Base-by-base conservation (phyloP, 345 rosid genomes). In the Geranium brycei region DNA sequence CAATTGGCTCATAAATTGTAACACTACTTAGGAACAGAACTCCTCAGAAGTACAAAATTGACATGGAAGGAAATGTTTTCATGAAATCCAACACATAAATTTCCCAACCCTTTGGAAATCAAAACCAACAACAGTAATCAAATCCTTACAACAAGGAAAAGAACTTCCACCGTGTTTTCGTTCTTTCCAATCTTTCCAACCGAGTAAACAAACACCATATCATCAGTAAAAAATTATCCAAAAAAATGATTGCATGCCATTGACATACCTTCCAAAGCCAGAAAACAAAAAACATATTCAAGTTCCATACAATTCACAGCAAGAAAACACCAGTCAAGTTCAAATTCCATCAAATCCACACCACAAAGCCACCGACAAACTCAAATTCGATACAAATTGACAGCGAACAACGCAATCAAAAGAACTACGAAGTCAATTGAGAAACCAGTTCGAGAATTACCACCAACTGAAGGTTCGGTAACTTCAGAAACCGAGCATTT, bases 401-500 rank as follows among this genome's bases (percentile, higher is more conserved):
- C 15, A 47, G 15, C 53, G 15, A 47, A 1, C 53, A 47, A 47
- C 11, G 10, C 15, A 47, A 13, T 47, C 3, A 47, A 11, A 11
- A 47, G 15, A 35, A 35, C 7, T 35, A 35, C 5, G 4, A 35
- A 35, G 5, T 35, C 41, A 35, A 35, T 35, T 32, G 38, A 41
- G 1, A 41, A 41, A 11, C 1, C 11, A 41, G 51, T 11, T 41
- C 3, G 53, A 47, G 15, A 47, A 2, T 47, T 69, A 91, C 97
- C 95, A 91, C 97, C 95, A 7, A 78, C 41, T 53, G 82, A 51
- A 38, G 90, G 19, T 73, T 85, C 85, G 15, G 86, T 47, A 56
- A 86, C 81, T 30, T 74, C 79, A 77, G 93, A 75, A 70, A 66
- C 86, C 64, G 97, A 82, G 81, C 91, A 88, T 55, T 75, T 72